phyloP scores from a whole-genome alignment of 345 rosid species.

The Toxicodendron radicans region DNA sequence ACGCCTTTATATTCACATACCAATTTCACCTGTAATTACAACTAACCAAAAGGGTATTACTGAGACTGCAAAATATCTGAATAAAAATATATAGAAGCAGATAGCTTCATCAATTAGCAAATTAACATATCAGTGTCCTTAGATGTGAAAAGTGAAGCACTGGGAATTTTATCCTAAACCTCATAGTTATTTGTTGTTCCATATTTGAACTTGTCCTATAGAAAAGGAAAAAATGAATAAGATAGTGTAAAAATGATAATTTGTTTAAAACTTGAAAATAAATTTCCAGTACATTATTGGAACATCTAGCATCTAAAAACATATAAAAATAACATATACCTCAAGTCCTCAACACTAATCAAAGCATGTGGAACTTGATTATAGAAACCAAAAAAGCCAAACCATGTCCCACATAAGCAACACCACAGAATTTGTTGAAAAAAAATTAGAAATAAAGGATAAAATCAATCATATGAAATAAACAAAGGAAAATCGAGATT shows the following conservation, averaged over 20 bases:
- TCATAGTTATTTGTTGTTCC: neutral
- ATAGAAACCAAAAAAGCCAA: neutral
- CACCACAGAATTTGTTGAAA: neutral
- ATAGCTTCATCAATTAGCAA: neutral
- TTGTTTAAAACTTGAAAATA: neutral
- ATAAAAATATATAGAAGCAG: neutral
- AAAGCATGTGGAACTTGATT: neutral
- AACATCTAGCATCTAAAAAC: neutral
- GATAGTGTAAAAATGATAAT: neutral
- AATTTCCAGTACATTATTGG: neutral
- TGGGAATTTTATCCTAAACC: neutral
- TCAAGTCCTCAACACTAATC: neutral
- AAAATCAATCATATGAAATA: slow-evolving; percentile 1
- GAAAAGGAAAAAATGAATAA: neutral
- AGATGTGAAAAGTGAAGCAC: neutral
- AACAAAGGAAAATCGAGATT: neutral
- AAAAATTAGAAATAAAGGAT: neutral
- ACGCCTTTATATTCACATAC: slow-evolving; percentile 68
- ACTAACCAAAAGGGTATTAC: slow-evolving; percentile 4
- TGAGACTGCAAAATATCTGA: neutral
- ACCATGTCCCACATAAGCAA: neutral
- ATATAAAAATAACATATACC: neutral
- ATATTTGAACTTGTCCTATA: neutral
- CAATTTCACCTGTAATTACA: slow-evolving; percentile 58
- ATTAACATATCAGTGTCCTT: neutral